Evolutionary conservation across 2,329 filamentous ascomycete genomes (phyloP), one percentile per base, ranked within the genome.

Genomic region (Aspergillus novoparasiticus): DNA sequence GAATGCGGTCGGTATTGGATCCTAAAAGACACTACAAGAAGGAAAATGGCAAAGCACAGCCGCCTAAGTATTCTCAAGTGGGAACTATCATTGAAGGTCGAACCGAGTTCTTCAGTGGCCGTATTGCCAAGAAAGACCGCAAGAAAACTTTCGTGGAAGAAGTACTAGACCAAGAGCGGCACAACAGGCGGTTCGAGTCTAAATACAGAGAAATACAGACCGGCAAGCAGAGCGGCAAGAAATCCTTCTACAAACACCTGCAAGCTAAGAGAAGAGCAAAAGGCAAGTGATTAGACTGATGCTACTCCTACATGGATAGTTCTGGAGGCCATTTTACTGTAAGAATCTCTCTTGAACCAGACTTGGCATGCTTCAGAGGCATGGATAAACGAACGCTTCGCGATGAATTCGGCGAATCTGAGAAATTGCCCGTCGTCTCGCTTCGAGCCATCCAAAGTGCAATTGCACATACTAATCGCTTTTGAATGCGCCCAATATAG

Each of bases 21-120:
- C 89, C 93, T 0, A 94, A 98, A 76, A 85, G 91, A 57, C 91
- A 94, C 73, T 96, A 96, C 83, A 96, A 94, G 77, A 98, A 97
- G 78, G 89, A 94, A 58, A 86, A 82, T 57, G 85, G 87, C 60
- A 93, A 90, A 74, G 84, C 86, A 63, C 83, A 87, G 64, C 80
- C 90, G 1, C 95, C 95, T 1, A 88, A 93, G 65, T 98, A 91
- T 75, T 96, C 91, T 23, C 92, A 96, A 72, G 87, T 97, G 32
- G 95, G 94, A 62, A 94, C 92, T 6, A 87, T 99, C 64, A 86
- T 97, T 61, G 90, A 96, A 72, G 94, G 94, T 1, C 89, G 93
- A 1, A 94, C 93, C 1, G 94, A 98, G 73, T 97, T 90, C 80
- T 93, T 89, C 82, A 94, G 86, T 73, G 86, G 88, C 23, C 88